These are phyloP conservation scores for Cytidiella melzeri DNA, from an alignment of 768 basidiomycete genomes.

Conservation along the genomic window DNA sequence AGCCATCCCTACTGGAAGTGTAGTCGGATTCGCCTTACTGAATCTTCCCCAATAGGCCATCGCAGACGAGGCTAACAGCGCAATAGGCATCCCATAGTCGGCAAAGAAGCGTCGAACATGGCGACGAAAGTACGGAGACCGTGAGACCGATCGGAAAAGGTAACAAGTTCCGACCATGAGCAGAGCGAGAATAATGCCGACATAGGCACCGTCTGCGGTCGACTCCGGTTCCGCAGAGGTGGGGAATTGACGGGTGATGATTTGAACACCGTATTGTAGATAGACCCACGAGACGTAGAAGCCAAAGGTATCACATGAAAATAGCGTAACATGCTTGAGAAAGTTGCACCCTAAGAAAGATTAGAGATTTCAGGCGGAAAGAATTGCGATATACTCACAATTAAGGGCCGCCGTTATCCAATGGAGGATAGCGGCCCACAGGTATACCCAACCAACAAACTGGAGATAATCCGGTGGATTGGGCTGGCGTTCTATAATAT, in stretches of 20 bases:
- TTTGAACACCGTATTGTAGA: constrained; percentile 84
- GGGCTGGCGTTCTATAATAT: constrained; percentile 53
- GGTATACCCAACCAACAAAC: constrained; percentile 89
- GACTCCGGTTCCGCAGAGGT: constrained; percentile 10
- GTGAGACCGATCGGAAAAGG: constrained; percentile 62
- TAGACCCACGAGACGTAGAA: constrained; percentile 92
- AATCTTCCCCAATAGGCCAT: constrained; percentile 88
- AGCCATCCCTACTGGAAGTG: constrained; percentile 61
- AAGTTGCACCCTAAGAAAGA: constrained; percentile 66
- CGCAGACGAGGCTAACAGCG: constrained; percentile 66
- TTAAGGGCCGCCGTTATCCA: constrained; percentile 78
- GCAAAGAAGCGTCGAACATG: constrained; percentile 69
- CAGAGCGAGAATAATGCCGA: constrained; percentile 67
- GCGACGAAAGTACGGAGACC: constrained; percentile 62
- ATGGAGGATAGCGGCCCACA: constrained; percentile 84
- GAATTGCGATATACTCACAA: constrained; percentile 37
- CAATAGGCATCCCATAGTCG: constrained; percentile 90
- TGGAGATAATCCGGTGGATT: constrained; percentile 73
- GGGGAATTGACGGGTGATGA: constrained; percentile 67
- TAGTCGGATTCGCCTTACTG: constrained; percentile 49
- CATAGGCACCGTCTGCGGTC: constrained; percentile 42
- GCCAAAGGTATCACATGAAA: constrained; percentile 89
- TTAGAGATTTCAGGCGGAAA: constrained; percentile 6
- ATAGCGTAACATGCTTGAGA: constrained; percentile 80
- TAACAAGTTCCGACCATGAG: constrained; percentile 73